phyloP scores from a whole-genome alignment of 2,329 filamentous ascomycete genomes.

The Neopestalotiopsis sp. region DNA sequence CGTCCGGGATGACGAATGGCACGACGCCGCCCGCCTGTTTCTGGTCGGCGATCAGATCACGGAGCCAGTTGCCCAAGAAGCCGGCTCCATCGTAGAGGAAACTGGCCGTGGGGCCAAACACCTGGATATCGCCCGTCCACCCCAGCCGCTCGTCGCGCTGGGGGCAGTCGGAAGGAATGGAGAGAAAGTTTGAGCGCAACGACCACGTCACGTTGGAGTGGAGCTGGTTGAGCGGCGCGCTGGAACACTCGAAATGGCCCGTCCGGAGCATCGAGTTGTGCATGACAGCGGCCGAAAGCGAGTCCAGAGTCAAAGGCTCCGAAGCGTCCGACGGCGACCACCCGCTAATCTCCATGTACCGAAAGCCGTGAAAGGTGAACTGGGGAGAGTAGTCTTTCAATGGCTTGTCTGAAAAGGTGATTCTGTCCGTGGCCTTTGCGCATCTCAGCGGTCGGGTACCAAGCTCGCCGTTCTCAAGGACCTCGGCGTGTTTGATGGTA shows the following conservation, averaged over 20 bases:
- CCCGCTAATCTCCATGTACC: conserved; percentile 48
- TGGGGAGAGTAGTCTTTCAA: conserved; percentile 35
- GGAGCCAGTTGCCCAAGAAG: conserved; percentile 46
- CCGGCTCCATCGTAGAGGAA: conserved; percentile 48
- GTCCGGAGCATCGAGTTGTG: conserved; percentile 34
- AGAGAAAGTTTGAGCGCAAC: conserved; percentile 62
- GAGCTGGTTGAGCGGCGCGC: conserved; percentile 55
- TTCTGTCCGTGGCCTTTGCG: conserved; percentile 47
- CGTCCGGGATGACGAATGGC: conserved; percentile 15
- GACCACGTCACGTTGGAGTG: conserved; percentile 60
- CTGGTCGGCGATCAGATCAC: conserved; percentile 22
- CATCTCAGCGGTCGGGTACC: conserved; percentile 46
- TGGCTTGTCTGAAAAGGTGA: conserved; percentile 36
- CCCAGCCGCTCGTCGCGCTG: conserved; percentile 53
- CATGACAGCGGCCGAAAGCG: conserved; percentile 28
- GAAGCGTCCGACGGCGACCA: conserved; percentile 32
- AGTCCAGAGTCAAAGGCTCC: conserved; percentile 13
- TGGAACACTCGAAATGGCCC: conserved; percentile 56
- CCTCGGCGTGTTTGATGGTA: conserved; percentile 46
- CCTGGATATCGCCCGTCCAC: conserved; percentile 51
- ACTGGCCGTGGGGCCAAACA: conserved; percentile 47
- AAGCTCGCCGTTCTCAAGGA: conserved; percentile 48
- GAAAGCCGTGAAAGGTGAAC: conserved; percentile 55
- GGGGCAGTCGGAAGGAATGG: conserved; percentile 55
- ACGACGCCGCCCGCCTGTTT: conserved; percentile 1